Conservation (phyloP, 2,329 filamentous ascomycete genomes). For the Raffaelea ambrosiae region DNA sequence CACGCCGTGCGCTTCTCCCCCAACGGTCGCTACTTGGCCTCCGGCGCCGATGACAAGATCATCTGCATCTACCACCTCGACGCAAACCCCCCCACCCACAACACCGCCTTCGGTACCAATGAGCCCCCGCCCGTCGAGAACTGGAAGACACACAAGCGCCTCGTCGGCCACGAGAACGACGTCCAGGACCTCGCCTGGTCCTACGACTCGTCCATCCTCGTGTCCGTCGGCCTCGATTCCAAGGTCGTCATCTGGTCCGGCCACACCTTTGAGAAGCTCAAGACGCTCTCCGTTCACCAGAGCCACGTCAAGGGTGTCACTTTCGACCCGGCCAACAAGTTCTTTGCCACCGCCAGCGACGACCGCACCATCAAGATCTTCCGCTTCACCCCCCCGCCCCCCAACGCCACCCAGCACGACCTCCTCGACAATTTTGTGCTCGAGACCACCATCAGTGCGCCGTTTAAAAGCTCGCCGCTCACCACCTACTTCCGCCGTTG, state of each 20-base stretch:
- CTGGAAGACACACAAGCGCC: constrained; percentile 88
- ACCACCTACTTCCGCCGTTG: constrained; percentile 96
- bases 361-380: constrained; percentile 96
- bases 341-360: constrained; percentile 96
- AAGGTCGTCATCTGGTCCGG: constrained; percentile 99
- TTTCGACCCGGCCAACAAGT: constrained; percentile 97
- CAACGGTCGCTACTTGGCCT: constrained; percentile 90
- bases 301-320: constrained; percentile 98
- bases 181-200: constrained; percentile 98
- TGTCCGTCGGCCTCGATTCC: constrained; percentile 92
- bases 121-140: constrained; percentile 93
- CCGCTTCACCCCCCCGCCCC: constrained; percentile 80
- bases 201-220: constrained; percentile 86
- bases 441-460: constrained; percentile 80
- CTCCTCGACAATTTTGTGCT: constrained; percentile 95
- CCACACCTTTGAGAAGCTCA: constrained; percentile 95
- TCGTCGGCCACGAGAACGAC: constrained; percentile 97
- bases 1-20: constrained; percentile 95
- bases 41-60: constrained; percentile 96
- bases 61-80: constrained; percentile 95
- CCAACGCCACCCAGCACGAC: constrained; percentile 89
- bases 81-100: constrained; percentile 65
- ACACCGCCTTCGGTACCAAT: constrained; percentile 77
- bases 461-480: constrained; percentile 84
- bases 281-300: constrained; percentile 85